Percentiles rank a stretch among this genome's conserved stretches.
Evolutionary conservation across 805 yeast genomes (phyloP).

Genomic region (Brettanomyces anomalus): DNA sequence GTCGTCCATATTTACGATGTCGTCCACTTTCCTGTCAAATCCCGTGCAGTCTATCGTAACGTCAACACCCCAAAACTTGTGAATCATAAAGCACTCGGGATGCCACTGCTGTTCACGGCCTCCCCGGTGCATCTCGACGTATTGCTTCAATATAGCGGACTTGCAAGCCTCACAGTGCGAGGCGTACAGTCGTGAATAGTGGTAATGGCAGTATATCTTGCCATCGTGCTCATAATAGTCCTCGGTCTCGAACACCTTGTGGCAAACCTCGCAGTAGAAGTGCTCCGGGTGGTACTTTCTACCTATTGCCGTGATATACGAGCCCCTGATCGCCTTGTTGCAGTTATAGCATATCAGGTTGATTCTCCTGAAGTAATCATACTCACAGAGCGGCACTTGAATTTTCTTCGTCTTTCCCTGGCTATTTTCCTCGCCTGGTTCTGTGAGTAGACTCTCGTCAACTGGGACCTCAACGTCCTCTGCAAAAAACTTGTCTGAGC

Average conservation of each 20-base stretch:
- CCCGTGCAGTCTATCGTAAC: conserved; percentile 56
- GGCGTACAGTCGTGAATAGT: conserved; percentile 80
- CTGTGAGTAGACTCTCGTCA: too few species aligned
- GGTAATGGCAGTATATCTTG: conserved; percentile 82
- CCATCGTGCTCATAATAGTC: conserved; percentile 84
- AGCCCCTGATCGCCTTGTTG: conserved; percentile 77
- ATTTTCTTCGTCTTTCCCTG: not conserved
- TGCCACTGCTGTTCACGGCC: conserved; percentile 97
- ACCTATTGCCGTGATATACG: conserved; percentile 89
- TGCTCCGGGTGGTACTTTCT: conserved; percentile 91
- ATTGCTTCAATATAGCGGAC: conserved; percentile 85
- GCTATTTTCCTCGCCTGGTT: not conserved
- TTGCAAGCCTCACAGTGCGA: conserved; percentile 90
- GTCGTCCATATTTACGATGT: conserved; percentile 13
- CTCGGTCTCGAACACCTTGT: conserved; percentile 82
- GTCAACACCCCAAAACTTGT: conserved; percentile 90
- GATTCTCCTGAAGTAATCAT: conserved; percentile 79
- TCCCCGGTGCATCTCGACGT: conserved; percentile 85
- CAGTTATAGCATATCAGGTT: conserved; percentile 84
- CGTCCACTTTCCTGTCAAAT: conserved; percentile 10
- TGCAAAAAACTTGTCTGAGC: conserved; percentile 87
- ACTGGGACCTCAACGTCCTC: conserved; percentile 35
- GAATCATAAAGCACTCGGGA: conserved; percentile 97
- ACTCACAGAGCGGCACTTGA: conserved; percentile 76
- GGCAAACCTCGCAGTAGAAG: conserved; percentile 84